A percentile compares a stretch with the other conserved stretches of the same genome.
Evolutionary conservation across 768 basidiomycete genomes (phyloP).

Genomic region (Boletus insuetus): DNA sequence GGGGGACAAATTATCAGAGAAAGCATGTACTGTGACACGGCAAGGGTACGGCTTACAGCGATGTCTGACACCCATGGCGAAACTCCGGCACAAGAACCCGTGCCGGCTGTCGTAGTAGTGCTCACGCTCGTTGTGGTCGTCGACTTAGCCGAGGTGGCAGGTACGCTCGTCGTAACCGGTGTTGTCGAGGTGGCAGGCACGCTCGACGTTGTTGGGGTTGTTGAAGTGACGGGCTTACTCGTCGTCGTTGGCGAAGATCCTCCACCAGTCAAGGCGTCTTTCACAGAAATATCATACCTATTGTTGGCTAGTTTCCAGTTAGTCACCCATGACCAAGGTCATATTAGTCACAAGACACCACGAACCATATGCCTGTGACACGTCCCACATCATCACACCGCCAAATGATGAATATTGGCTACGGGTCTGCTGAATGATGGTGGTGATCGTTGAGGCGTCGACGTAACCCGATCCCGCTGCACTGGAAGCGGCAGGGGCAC

Average conservation of each 20-base stretch:
- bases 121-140: conserved; percentile 4
- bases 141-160: conserved; percentile 4
- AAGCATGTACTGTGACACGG: neutral
- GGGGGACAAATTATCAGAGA: neutral
- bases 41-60: conserved; percentile 33
- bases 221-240: conserved; percentile 15
- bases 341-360: neutral
- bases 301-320: conserved; percentile 42
- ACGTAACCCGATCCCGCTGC: conserved; percentile 49
- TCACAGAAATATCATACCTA: conserved; percentile 59
- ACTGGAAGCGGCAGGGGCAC: conserved; percentile 42
- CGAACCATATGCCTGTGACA: conserved; percentile 45
- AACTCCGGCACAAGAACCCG: conserved; percentile 40
- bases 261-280: conserved; percentile 47
- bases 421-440: conserved; percentile 34
- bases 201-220: conserved; percentile 4
- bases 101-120: conserved; percentile 8
- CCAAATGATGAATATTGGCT: conserved; percentile 44
- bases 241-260: conserved; percentile 7
- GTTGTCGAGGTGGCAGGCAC: neutral
- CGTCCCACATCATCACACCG: conserved; percentile 45
- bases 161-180: neutral
- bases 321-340: neutral
- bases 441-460: conserved; percentile 31
- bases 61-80: conserved; percentile 41